These are phyloP conservation scores for Talaromyces thailandensis DNA, from an alignment of 495 filamentous ascomycete genomes.

Conservation along the genomic window DNA sequence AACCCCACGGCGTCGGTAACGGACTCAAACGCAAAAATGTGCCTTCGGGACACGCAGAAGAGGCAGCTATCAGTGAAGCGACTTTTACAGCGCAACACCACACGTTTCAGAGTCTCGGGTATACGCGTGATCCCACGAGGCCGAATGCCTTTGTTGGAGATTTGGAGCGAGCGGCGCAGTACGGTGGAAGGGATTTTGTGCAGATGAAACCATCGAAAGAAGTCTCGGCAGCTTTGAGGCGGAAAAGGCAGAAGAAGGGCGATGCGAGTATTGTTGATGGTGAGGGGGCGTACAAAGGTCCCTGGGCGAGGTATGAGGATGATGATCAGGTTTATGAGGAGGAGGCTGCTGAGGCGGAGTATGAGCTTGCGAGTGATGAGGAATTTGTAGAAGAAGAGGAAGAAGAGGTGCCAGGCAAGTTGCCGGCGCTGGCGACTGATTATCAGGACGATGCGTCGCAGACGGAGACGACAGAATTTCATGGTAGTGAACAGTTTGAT, in stretches of 20 bases:
- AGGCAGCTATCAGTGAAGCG: constrained; percentile 79
- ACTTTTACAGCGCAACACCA: constrained; percentile 78
- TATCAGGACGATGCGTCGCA: constrained; percentile 46
- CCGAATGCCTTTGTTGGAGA: constrained; percentile 47
- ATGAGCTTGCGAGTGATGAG: constrained; percentile 65
- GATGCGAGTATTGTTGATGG: constrained; percentile 77
- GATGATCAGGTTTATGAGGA: constrained; percentile 55
- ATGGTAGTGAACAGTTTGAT: constrained; percentile 74
- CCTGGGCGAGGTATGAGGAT: constrained; percentile 82
- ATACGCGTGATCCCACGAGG: constrained; percentile 45
- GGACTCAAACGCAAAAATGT: constrained; percentile 80
- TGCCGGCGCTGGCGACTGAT: constrained; percentile 44
- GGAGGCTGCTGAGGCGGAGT: constrained; percentile 37
- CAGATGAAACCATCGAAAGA: constrained; percentile 58
- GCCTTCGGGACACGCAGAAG: constrained; percentile 79
- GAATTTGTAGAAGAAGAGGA: constrained; percentile 68
- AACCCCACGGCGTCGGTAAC: constrained; percentile 44
- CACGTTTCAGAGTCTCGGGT: constrained; percentile 59
- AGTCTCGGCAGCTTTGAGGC: constrained; percentile 51
- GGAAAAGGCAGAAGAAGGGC: constrained; percentile 74
- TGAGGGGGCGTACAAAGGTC: constrained; percentile 78
- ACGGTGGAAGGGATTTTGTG: constrained; percentile 47
- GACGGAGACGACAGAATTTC: constrained; percentile 79
- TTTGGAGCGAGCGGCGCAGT: constrained; percentile 37
- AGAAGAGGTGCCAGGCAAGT: constrained; percentile 36